Evolutionary conservation across 2,329 filamentous ascomycete species (phyloP), one percentile per base, ranked within the genome.

Genomic region (Rachicladosporium sp.): DNA sequence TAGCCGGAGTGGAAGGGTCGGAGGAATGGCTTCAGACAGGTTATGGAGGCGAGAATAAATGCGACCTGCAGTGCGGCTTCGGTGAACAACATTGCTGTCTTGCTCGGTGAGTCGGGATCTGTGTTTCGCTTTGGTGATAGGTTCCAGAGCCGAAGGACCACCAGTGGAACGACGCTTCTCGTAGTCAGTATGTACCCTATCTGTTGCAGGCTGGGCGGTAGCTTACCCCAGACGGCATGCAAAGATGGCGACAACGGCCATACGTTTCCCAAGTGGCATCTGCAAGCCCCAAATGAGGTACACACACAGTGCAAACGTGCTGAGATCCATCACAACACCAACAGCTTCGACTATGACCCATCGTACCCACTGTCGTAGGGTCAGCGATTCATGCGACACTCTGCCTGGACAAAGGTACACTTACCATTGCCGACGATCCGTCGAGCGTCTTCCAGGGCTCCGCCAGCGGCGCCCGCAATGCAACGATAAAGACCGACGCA

Each of bases 21-120:
- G 3, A 42, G 29, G 35, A 39, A 42, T n/a, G 40, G 40, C 29
- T 43, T 41, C 31, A 41, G 15, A 30, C 42, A 37, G 5, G 35
- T 41, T 7, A 41, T 33, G 4, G 29, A 43, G 6, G 27, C 42
- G n/a, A 39, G 31, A 9, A 43, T 31, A 32, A 43, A 35, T 6
- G 42, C 33, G 11, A 13, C 10, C 10, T 38, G 29, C 29, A 41
- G 27, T 30, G 29, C 30, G 10, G 35, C 38, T 30, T 33, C 38
- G 19, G 42, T 43, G 36, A 43, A 38, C 11, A 29, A 19, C 15
- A 31, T 7, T 3, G 15, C 15, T 19, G 15, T 19, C 15, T 19
- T 19, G 5, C 15, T 19, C 15, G 15, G 15, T 19, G 15, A 19
- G 15, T 19, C 15, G 15, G 15, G 15, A 19, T 19, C 15, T 19